phyloP scores from a whole-genome alignment of 176 grass and related monocot genomes.

The Zea luxurians region DNA sequence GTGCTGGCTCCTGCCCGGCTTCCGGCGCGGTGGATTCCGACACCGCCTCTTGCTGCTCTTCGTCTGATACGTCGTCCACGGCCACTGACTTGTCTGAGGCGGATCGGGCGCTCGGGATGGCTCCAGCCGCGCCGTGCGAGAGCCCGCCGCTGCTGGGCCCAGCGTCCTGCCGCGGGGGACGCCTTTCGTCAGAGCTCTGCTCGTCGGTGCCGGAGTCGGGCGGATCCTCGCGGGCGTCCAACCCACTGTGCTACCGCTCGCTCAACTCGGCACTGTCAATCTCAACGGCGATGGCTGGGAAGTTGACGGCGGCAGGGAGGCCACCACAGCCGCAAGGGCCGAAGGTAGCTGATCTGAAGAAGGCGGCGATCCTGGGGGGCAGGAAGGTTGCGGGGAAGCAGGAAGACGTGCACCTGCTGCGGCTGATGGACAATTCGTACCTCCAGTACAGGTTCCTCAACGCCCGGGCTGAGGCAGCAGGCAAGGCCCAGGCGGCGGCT shows the following conservation, averaged over 20 bases:
- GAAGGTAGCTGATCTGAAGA: conserved; percentile 53
- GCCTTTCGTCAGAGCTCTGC: conserved; percentile 58
- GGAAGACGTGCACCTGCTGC: conserved; percentile 70
- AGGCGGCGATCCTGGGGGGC: conserved; percentile 19
- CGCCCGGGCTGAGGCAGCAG: conserved; percentile 40
- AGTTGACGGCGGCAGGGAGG: conserved; percentile 32
- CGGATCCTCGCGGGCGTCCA: conserved; percentile 49
- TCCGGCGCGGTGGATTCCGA: conserved; percentile 6
- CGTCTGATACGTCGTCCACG: conserved; percentile 48
- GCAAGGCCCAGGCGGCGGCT: conserved; percentile 43
- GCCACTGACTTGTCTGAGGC: conserved; percentile 53
- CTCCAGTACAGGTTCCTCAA: conserved; percentile 75
- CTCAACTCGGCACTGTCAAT: conserved; percentile 65
- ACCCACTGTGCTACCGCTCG: conserved; percentile 65
- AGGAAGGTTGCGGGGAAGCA: conserved; percentile 55
- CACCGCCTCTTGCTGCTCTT: conserved; percentile 36
- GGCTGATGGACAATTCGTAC: conserved; percentile 64
- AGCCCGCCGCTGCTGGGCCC: conserved; percentile 67
- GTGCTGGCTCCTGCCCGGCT: conserved; percentile 4
- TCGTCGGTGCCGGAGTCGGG: conserved; percentile 67
- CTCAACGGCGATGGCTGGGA: conserved; percentile 37
- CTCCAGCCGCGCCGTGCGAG: conserved; percentile 44
- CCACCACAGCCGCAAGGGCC: conserved; percentile 66
- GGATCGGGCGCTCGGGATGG: conserved; percentile 21
- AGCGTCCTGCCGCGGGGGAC: conserved; percentile 34